phyloP scores from a whole-genome alignment of 306 rosid genomes.

The Purshia tridentata region DNA sequence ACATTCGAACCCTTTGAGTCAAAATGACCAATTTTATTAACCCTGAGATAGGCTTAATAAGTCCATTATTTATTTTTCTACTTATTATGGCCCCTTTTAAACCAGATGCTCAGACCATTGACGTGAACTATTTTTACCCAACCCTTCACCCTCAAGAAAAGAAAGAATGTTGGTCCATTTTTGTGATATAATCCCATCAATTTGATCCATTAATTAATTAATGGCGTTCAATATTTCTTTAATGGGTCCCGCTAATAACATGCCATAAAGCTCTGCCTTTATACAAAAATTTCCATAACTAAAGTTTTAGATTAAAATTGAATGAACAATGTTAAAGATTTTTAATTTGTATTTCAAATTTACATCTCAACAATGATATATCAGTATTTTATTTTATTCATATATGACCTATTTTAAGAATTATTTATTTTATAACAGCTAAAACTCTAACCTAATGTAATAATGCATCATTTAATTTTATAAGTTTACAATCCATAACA shows the following conservation, averaged over 20 bases:
- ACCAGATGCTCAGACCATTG: not conserved
- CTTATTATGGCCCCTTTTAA: not conserved
- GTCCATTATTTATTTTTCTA: not conserved
- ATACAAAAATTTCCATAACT: not conserved
- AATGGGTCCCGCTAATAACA: slow-evolving; percentile 11
- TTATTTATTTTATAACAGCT: too few relatives aligned
- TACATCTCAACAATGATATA: too few relatives aligned
- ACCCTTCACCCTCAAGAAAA: not conserved
- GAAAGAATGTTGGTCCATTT: not conserved
- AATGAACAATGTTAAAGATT: too few relatives aligned
- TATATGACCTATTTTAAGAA: too few relatives aligned
- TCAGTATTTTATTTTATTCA: too few relatives aligned
- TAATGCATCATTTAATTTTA: too few relatives aligned
- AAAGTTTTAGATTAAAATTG: too few relatives aligned
- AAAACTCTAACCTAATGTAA: too few relatives aligned
- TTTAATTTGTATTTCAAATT: too few relatives aligned
- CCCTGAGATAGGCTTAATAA: not conserved
- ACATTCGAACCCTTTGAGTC: not conserved
- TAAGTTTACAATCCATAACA: too few relatives aligned
- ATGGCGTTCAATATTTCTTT: not conserved
- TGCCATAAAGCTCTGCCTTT: slow-evolving; percentile 13
- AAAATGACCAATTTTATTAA: not conserved
- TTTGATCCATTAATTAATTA: not conserved
- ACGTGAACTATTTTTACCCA: slow-evolving; percentile 3
- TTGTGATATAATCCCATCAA: not conserved